Conservation (phyloP, 257 asterid species). For the Thymus quinquecostatus region DNA sequence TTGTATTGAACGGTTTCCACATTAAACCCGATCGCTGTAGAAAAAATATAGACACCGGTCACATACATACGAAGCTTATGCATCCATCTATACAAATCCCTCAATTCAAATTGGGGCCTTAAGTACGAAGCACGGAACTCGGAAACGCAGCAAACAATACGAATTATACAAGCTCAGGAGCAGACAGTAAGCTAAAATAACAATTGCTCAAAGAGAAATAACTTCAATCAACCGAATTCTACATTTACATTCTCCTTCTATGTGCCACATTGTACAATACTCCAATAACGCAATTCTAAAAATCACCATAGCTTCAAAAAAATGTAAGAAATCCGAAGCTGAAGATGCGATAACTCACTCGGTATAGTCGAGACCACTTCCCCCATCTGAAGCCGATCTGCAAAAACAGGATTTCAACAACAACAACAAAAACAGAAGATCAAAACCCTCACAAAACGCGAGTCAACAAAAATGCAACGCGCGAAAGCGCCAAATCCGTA, state of each 20-base stretch:
- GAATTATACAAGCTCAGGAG: conserved; percentile 3
- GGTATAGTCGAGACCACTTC: conserved; percentile 98
- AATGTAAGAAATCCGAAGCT: not conserved
- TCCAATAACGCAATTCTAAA: not conserved
- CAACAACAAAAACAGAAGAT: not conserved
- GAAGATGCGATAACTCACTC: conserved; percentile 45
- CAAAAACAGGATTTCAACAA: conserved; percentile 7
- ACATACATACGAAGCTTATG: not conserved
- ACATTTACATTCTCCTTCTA: conserved; percentile 6
- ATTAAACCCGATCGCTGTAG: conserved; percentile 93
- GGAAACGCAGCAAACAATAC: not conserved
- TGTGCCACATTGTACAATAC: not conserved
- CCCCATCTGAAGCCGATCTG: conserved; percentile 99
- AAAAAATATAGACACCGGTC: not conserved
- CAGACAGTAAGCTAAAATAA: conserved; percentile 24
- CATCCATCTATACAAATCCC: conserved; percentile 3
- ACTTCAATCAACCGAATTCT: not conserved
- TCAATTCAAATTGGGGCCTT: not conserved
- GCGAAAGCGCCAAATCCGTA: conserved; percentile 30
- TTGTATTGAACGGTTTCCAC: conserved; percentile 95
- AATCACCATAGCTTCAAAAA: not conserved
- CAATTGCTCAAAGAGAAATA: not conserved
- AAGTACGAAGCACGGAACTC: not conserved
- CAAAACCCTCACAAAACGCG: not conserved
- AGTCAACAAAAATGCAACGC: not conserved